Evolutionary conservation across 225 moss, liverwort and hornwort species (phyloP), one percentile per base, ranked within the genome.

Genomic region (Pseudoscleropodium purum): DNA sequence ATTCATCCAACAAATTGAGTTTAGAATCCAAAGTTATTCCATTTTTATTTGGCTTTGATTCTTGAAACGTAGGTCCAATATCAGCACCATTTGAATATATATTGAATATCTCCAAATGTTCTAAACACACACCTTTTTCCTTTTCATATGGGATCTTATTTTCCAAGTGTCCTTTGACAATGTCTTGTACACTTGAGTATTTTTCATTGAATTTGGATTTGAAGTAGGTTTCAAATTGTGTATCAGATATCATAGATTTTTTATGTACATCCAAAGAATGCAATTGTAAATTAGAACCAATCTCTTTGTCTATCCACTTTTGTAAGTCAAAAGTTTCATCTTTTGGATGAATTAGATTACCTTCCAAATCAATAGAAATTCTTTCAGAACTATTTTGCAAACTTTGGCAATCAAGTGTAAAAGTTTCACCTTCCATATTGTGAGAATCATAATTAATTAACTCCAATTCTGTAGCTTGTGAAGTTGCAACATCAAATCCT

Each of bases 211-310:
- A 79, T 79, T 74, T 90, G 1, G 19, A 27, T 76, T 52, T 34
- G 7, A 91, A 91, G 4, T 91, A 90, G 51, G 83, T 61, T n/a
- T 91, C 90, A 90, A 91, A 85, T 41, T 88, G 60, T 83, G 5
- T 43, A 79, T 91, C 2, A 9, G 0, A 5, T 3, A 6, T 2
- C 1, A 1, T 39, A 30, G 7, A 34, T 64, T 75, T 68, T 0
- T 87, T 81, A 5, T 73, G 41, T 37, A 18, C 24, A 73, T 89
- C 20, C 8, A 85, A 67, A 62, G 33, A 45, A 80, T 29, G n/a
- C 2, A 85, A 37, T 39, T 82, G 47, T 51, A 43, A 56, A 75
- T 39, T 85, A 1, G 52, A 89, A 77, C 88, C 85, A 78, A 88
- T 89, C 2, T 86, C 70, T 54, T 84, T 74, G 15, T 93, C 74